Base-by-base conservation (phyloP, 2,329 filamentous ascomycete genomes). In the Helicocarpus griseus region DNA sequence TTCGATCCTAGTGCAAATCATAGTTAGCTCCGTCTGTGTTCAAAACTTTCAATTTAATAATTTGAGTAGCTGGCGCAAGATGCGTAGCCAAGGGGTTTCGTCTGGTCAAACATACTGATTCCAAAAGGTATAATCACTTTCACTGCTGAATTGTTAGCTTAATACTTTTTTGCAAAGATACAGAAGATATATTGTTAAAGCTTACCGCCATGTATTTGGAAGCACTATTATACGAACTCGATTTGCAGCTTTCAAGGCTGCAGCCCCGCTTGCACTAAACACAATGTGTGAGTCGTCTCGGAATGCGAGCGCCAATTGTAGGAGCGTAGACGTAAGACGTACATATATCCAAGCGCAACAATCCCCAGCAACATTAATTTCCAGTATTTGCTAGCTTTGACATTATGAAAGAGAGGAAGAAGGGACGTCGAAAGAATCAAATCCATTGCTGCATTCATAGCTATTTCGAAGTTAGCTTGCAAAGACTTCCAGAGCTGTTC, bases 261-360 rank as follows among this genome's bases (percentile, higher is more conserved):
- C 70, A 50, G 72, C 64, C 2, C 60, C 63, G 21, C 72, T 69
- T 6, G 71, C 69, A 6, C 69, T 71, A 50, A 4, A 35, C 21
- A n/a, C 26, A 21, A 21, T 29, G 7, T 35, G 28, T 54, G 13
- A 51, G 41, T 29, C n/a, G 5, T n/a, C 31, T 22, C 6, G 13
- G 17, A n/a, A 28, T 22, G 21, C n/a, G 3, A 11, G 24, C 11
- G 5, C 3, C 21, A 17, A 14, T n/a, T 19, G 19, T 17, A n/a
- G 38, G n/a, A 11, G 13, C 5, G 17, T 36, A 19, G n/a, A 31
- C 26, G 29, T 17, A 31, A 19, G 4, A 57, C 66, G 29, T 56
- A 70, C 68, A 72, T 58, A 53, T 73, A 73, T 28, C 72, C 73
- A 19, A 75, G 59, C 45, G 69, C 69, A 4, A 74, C 59, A 49